phyloP scores from a whole-genome alignment of 2,329 filamentous ascomycete genomes.

The Colletotrichum musicola region DNA sequence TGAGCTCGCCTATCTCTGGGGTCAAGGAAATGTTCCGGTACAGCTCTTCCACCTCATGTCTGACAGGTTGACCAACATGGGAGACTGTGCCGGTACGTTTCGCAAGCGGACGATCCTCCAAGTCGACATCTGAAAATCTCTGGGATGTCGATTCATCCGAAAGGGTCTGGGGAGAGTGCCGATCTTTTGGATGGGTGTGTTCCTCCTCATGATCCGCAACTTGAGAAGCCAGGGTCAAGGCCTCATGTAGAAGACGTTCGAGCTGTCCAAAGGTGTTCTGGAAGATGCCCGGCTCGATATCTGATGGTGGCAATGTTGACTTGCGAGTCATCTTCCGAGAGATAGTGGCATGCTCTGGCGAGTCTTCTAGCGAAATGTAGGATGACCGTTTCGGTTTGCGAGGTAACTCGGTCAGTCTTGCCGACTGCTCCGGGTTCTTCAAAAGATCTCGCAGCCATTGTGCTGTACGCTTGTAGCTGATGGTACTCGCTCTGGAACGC shows the following conservation, averaged over 20 bases:
- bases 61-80: constrained; percentile 38
- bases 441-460: constrained; percentile 51
- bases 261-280: constrained; percentile 56
- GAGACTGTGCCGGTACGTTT: constrained; percentile 25
- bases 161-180: background rate
- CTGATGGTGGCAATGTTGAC: constrained; percentile 34
- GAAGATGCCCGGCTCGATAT: constrained; percentile 45
- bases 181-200: background rate
- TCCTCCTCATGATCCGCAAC: constrained; percentile 50
- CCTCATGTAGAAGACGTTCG: constrained; percentile 61
- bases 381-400: constrained; percentile 13
- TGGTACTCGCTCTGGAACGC: constrained; percentile 42
- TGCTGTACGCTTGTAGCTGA: constrained; percentile 50
- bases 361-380: background rate
- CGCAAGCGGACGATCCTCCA: background rate
- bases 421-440: constrained; percentile 44
- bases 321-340: constrained; percentile 36
- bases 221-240: constrained; percentile 57
- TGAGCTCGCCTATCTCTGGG: constrained; percentile 15
- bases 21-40: constrained; percentile 33
- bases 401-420: constrained; percentile 47
- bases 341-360: background rate
- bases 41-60: constrained; percentile 40
- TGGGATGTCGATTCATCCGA: background rate
- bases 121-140: constrained; percentile 20